phyloP scores from a whole-genome alignment of 192 early-diverging fungal genomes.

The Rhizophagus sp. region DNA sequence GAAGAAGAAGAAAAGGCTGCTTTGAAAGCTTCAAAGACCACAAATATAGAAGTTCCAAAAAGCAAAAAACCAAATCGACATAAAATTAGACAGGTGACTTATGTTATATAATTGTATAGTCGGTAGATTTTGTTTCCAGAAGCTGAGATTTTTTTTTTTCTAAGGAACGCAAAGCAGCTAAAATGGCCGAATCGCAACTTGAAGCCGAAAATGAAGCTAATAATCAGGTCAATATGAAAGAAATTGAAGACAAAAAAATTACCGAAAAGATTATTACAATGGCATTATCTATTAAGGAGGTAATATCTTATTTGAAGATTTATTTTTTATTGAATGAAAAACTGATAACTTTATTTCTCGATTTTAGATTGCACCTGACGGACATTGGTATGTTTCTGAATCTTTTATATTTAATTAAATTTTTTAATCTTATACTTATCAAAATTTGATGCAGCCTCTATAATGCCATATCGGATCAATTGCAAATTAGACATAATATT shows the following conservation, averaged over 20 bases:
- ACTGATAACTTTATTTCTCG: not conserved
- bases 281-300: slow-evolving; percentile 65
- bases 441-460: slow-evolving; percentile 60
- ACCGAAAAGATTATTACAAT: slow-evolving; percentile 54
- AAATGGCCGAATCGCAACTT: slow-evolving; percentile 68
- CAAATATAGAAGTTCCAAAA: slow-evolving; percentile 2
- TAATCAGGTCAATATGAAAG: slow-evolving; percentile 70
- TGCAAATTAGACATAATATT: slow-evolving; percentile 54
- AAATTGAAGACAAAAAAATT: slow-evolving; percentile 73
- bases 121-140: not conserved
- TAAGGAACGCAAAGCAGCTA: slow-evolving; percentile 68
- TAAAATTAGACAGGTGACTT: slow-evolving; percentile 46
- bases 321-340: not conserved
- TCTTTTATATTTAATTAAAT: not conserved
- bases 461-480: slow-evolving; percentile 86
- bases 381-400: slow-evolving; percentile 72
- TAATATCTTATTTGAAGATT: slow-evolving; percentile 24
- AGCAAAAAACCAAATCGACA: slow-evolving; percentile 43
- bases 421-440: slow-evolving; percentile 23
- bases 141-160: not conserved
- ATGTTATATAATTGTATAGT: not conserved
- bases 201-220: slow-evolving; percentile 78
- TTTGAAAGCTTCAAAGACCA: slow-evolving; percentile 45
- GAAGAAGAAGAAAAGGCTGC: not conserved
- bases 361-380: slow-evolving; percentile 75